These are phyloP conservation scores for Pythium dissimile DNA, from an alignment of 352 stramenopile genomes.

Conservation along the genomic window DNA sequence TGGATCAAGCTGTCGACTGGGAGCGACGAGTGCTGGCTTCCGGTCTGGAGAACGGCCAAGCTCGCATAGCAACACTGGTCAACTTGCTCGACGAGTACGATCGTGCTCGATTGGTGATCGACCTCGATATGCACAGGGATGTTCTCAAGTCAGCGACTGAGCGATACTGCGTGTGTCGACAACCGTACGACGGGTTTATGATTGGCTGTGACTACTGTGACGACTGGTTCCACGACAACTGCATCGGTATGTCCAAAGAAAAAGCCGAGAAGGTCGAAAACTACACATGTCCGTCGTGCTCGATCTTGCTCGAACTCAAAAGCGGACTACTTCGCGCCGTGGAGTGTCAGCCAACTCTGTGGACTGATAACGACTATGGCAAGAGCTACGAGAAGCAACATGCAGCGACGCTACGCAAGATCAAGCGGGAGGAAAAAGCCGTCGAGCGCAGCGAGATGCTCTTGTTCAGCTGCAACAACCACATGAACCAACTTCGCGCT, in stretches of 20 bases:
- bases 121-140: conserved; percentile 85
- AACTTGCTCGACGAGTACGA: conserved; percentile 81
- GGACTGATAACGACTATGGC: conserved; percentile 76
- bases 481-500: conserved; percentile 70
- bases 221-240: conserved; percentile 90
- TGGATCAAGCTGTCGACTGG: conserved; percentile 78
- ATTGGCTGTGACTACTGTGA: conserved; percentile 87
- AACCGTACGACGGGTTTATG: conserved; percentile 90
- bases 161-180: conserved; percentile 88
- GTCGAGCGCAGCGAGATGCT: conserved; percentile 78
- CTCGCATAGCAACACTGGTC: conserved; percentile 65
- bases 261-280: conserved; percentile 95
- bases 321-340: conserved; percentile 49
- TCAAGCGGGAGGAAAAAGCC: conserved; percentile 84
- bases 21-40: conserved; percentile 70
- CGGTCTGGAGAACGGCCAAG: conserved; percentile 75
- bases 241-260: conserved; percentile 89
- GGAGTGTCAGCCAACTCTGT: conserved; percentile 69
- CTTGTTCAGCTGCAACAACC: conserved; percentile 74
- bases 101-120: conserved; percentile 66
- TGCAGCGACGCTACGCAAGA: conserved; percentile 59
- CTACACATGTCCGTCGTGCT: conserved; percentile 94
- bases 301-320: conserved; percentile 86
- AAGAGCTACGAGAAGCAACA: conserved; percentile 85
- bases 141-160: conserved; percentile 91